These are phyloP conservation scores for Ilex aquifolium DNA, from an alignment of 257 asterid species.

Conservation along the genomic window DNA sequence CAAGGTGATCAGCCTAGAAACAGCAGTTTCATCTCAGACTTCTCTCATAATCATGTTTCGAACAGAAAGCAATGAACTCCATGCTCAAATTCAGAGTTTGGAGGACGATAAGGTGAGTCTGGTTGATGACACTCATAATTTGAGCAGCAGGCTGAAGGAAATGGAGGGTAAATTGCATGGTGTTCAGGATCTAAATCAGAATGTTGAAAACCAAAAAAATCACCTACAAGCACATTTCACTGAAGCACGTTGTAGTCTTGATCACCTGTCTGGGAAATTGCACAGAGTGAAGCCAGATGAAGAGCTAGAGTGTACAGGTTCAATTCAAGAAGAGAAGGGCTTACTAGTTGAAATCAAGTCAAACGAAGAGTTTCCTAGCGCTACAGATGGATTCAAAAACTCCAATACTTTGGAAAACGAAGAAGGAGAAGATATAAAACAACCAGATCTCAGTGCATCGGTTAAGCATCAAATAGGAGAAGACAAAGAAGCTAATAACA, in stretches of 20 bases:
- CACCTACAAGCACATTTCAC: slow-evolving; percentile 32
- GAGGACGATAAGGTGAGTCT: slow-evolving; percentile 31
- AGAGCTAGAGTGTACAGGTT: slow-evolving; percentile 19
- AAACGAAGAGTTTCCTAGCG: slow-evolving; percentile 7
- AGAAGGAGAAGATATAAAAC: slow-evolving; percentile 21
- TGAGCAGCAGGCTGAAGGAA: slow-evolving; percentile 24
- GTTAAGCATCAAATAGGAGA: not conserved
- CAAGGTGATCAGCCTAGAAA: slow-evolving; percentile 50
- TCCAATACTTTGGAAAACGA: slow-evolving; percentile 4
- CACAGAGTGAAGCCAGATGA: slow-evolving; percentile 43
- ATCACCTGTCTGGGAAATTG: slow-evolving; percentile 28
- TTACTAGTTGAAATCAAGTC: not conserved
- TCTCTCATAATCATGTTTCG: slow-evolving; percentile 44
- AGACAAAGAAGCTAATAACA: slow-evolving; percentile 2
- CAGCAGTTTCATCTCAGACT: slow-evolving; percentile 49
- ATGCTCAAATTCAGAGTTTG: slow-evolving; percentile 31
- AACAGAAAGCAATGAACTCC: slow-evolving; percentile 46
- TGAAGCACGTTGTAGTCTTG: slow-evolving; percentile 31
- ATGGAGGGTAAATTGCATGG: slow-evolving; percentile 37
- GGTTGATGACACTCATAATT: slow-evolving; percentile 12
- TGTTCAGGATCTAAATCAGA: slow-evolving; percentile 46
- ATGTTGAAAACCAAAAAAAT: slow-evolving; percentile 27
- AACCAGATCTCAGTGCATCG: slow-evolving; percentile 13
- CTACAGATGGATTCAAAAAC: slow-evolving; percentile 2
- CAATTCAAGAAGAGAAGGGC: not conserved